phyloP scores from a whole-genome alignment of 805 yeast genomes.

The Cyberlindnera nakhonratchasimensis region DNA sequence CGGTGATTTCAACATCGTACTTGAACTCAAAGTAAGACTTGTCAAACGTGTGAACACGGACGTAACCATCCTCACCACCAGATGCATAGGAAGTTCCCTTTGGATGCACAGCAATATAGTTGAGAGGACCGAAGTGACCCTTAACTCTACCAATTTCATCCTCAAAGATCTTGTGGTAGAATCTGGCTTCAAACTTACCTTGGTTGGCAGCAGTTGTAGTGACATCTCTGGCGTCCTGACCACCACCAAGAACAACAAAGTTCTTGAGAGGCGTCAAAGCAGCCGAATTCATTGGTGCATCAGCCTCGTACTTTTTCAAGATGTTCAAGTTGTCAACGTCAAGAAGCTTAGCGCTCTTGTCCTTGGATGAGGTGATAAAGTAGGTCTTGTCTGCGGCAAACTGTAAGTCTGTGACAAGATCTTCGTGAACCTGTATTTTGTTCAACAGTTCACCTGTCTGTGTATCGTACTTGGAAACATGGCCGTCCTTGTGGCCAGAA shows the following conservation, averaged over 20 bases:
- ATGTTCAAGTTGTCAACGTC: slow-evolving; percentile 73
- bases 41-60: slow-evolving; percentile 91
- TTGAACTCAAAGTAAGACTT: slow-evolving; percentile 89
- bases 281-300: slow-evolving; percentile 94
- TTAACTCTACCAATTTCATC: slow-evolving; percentile 96
- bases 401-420: slow-evolving; percentile 82
- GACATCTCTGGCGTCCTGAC: slow-evolving; percentile 98
- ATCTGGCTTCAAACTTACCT: slow-evolving; percentile 96
- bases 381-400: slow-evolving; percentile 83
- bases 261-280: slow-evolving; percentile 91
- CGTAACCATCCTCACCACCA: slow-evolving; percentile 98
- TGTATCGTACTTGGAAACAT: slow-evolving; percentile 74
- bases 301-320: slow-evolving; percentile 75
- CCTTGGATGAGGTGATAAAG: slow-evolving; percentile 90
- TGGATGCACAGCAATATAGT: slow-evolving; percentile 91
- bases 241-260: slow-evolving; percentile 93
- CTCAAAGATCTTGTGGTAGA: slow-evolving; percentile 89
- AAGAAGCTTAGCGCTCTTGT: slow-evolving; percentile 73
- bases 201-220: slow-evolving; percentile 93
- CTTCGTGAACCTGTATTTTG: slow-evolving; percentile 66
- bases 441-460: slow-evolving; percentile 65
- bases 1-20: slow-evolving; percentile 87
- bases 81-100: slow-evolving; percentile 90
- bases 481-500: slow-evolving; percentile 88
- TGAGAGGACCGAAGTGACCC: slow-evolving; percentile 99